phyloP scores from a whole-genome alignment of 1,139 yeast genomes.

The Suhomyces coccinellae region DNA sequence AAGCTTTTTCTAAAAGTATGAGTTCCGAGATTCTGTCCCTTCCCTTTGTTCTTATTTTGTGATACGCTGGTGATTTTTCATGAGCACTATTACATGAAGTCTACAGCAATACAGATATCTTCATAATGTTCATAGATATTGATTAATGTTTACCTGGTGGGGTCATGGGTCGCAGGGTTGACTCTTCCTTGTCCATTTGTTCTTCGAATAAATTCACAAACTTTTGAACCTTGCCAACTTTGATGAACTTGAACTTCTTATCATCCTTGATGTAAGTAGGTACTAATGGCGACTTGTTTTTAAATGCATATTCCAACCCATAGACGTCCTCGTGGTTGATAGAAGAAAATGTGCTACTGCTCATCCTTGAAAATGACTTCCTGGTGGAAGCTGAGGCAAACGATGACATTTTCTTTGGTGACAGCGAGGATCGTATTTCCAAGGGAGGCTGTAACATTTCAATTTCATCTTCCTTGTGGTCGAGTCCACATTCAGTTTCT shows the following conservation, averaged over 20 bases:
- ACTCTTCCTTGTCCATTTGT: constrained; percentile 21
- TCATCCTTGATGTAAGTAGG: constrained; percentile 45
- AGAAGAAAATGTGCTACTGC: constrained; percentile 26
- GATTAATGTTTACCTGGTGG: constrained; percentile 7
- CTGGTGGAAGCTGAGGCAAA: constrained; percentile 21
- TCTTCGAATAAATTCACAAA: constrained; percentile 50
- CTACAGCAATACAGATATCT: too few relatives aligned
- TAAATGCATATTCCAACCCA: constrained; percentile 36
- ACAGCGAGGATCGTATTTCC: constrained; percentile 5
- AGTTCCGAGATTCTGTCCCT: too few relatives aligned
- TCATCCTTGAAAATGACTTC: constrained; percentile 19
- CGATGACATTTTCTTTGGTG: constrained; percentile 12
- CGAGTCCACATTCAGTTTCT: constrained; percentile 17
- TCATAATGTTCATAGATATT: not conserved
- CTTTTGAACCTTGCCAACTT: constrained; percentile 51
- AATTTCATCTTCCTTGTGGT: constrained; percentile 8
- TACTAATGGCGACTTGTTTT: constrained; percentile 30
- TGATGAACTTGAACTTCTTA: constrained; percentile 48
- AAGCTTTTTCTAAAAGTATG: too few relatives aligned
- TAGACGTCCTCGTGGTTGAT: constrained; percentile 20
- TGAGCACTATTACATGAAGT: too few relatives aligned
- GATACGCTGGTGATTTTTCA: too few relatives aligned
- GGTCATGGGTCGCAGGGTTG: constrained; percentile 4
- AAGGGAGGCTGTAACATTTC: constrained; percentile 12
- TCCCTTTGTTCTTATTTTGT: too few relatives aligned